Evolutionary conservation across 1,284 basidiomycete genomes (phyloP).

Genomic region (Baeospora myosura): DNA sequence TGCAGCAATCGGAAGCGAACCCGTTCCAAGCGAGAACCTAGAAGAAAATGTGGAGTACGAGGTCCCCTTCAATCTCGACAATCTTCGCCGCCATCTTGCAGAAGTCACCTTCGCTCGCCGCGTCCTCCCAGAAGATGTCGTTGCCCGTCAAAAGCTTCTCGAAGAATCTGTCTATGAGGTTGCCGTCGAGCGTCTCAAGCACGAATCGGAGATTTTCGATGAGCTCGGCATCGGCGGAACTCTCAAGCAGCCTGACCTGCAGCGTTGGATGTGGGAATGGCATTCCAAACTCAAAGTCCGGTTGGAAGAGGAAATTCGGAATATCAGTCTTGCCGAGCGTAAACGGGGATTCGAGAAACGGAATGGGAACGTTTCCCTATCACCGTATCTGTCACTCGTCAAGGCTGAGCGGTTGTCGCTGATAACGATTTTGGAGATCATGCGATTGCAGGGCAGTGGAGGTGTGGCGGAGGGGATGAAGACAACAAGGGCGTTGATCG

Average conservation of each 20-base stretch:
- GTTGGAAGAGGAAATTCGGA: slow-evolving; percentile 50
- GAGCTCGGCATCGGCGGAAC: slow-evolving; percentile 47
- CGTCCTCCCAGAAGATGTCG: slow-evolving; percentile 56
- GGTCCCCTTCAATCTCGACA: slow-evolving; percentile 68
- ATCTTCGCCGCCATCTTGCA: slow-evolving; percentile 60
- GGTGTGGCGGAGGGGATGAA: slow-evolving; percentile 87
- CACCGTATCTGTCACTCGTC: slow-evolving; percentile 71
- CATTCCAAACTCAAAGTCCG: slow-evolving; percentile 54
- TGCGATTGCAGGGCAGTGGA: slow-evolving; percentile 76
- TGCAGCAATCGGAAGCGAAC: slow-evolving; percentile 15
- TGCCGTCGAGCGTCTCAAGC: slow-evolving; percentile 65
- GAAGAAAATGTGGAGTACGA: slow-evolving; percentile 26
- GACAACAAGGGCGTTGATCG: slow-evolving; percentile 77
- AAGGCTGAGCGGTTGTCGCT: slow-evolving; percentile 78
- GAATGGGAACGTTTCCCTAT: slow-evolving; percentile 14
- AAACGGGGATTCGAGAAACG: slow-evolving; percentile 13
- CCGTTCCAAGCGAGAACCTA: slow-evolving; percentile 12
- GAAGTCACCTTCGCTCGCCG: slow-evolving; percentile 56
- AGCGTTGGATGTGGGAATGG: slow-evolving; percentile 87
- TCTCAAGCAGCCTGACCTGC: slow-evolving; percentile 51
- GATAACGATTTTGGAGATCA: slow-evolving; percentile 85
- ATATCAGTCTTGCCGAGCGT: slow-evolving; percentile 37
- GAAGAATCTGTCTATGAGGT: slow-evolving; percentile 84
- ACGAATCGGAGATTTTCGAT: slow-evolving; percentile 56
- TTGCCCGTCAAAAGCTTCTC: slow-evolving; percentile 75